These are phyloP conservation scores for Cicer arietinum DNA, from an alignment of 306 rosid species.

Conservation along the genomic window DNA sequence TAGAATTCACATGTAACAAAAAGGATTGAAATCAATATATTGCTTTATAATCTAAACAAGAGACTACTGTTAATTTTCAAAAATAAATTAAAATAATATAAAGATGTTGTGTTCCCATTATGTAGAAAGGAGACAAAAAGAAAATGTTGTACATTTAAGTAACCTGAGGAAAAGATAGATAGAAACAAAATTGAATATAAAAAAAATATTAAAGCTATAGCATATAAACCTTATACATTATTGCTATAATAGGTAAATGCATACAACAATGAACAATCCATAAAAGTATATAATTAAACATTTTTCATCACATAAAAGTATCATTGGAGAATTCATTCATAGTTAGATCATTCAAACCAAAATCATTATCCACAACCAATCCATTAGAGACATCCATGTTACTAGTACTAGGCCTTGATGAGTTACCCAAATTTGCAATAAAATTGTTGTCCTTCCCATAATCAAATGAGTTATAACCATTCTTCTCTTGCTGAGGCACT, in stretches of 20 bases:
- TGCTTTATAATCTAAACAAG: background rate
- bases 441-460: conserved; percentile 30
- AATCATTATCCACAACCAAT: conserved; percentile 44
- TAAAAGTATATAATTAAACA: conserved; percentile 25
- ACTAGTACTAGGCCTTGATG: conserved; percentile 32
- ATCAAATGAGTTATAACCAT: conserved; percentile 35
- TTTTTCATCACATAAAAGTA: conserved; percentile 31
- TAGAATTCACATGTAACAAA: background rate
- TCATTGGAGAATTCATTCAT: conserved; percentile 47
- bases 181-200: background rate
- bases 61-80: background rate
- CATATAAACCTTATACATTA: conserved; percentile 12
- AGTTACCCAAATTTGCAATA: conserved; percentile 36
- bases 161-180: background rate
- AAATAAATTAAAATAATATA: background rate
- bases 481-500: conserved; percentile 39
- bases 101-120: background rate
- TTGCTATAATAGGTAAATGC: conserved; percentile 17
- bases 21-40: background rate
- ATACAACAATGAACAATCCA: conserved; percentile 25
- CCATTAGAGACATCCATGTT: conserved; percentile 46
- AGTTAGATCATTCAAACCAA: conserved; percentile 45
- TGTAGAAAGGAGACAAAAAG: background rate
- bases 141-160: background rate
- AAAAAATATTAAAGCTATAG: background rate